phyloP scores from a whole-genome alignment of 371 early-diverging fungal species.

The Mortierella sp. region DNA sequence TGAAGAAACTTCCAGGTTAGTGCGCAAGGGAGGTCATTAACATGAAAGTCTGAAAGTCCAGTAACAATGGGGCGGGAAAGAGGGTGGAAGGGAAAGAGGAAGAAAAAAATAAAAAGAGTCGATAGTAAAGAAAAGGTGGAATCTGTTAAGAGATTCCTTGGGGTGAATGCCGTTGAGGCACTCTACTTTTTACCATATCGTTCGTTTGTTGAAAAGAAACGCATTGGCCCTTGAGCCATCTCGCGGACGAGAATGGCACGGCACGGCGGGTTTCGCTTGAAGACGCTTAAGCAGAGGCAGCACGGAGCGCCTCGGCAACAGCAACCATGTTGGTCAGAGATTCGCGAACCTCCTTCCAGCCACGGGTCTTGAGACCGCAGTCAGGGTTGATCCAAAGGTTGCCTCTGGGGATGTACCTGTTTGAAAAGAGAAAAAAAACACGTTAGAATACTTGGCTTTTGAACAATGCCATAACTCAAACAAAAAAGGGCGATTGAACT shows the following conservation, averaged over 20 bases:
- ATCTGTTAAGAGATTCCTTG: conserved; percentile 59
- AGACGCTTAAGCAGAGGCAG: conserved; percentile 45
- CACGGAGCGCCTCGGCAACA: conserved; percentile 82
- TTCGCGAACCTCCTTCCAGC: conserved; percentile 92
- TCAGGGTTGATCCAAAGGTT: conserved; percentile 98
- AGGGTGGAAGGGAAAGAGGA: neutral
- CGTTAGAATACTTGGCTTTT: neutral
- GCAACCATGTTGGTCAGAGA: conserved; percentile 89
- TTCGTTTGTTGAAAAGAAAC: conserved; percentile 61
- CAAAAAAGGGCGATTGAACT: conserved; percentile 42
- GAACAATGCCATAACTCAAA: neutral
- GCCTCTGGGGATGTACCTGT: conserved; percentile 78
- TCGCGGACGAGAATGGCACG: conserved; percentile 22
- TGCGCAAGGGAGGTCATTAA: conserved; percentile 23
- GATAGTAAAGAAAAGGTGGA: conserved; percentile 32
- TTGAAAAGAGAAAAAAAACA: neutral
- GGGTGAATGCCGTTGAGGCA: conserved; percentile 61
- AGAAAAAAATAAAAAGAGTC: conserved; percentile 20
- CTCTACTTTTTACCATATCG: conserved; percentile 60
- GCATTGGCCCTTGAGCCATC: conserved; percentile 56
- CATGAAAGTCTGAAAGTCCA: conserved; percentile 41
- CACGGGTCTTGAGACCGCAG: conserved; percentile 97
- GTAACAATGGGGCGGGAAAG: conserved; percentile 8
- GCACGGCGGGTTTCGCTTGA: conserved; percentile 25
- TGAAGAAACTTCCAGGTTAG: conserved; percentile 60